Conservation (phyloP, 208 protist species). For the Herpetomonas tarakana region DNA sequence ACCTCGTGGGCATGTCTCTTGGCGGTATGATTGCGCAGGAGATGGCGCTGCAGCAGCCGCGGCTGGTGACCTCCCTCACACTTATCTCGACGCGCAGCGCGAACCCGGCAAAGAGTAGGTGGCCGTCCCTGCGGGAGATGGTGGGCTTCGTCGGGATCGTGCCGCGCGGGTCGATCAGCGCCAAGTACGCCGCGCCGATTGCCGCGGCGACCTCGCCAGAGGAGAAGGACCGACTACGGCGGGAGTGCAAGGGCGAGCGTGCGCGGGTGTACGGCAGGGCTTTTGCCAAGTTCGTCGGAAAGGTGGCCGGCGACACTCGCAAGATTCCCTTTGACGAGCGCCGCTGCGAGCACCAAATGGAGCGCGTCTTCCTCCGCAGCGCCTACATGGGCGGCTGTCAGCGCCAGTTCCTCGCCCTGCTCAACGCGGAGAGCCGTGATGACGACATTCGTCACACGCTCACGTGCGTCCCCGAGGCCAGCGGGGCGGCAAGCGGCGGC, state of each 20-base stretch:
- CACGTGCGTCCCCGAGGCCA: constrained; percentile 12
- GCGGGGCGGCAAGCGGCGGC: neutral
- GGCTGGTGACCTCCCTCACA: constrained; percentile 44
- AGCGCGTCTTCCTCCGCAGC: constrained; percentile 40
- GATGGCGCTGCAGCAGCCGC: constrained; percentile 45
- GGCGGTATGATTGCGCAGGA: constrained; percentile 72
- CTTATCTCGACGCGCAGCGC: constrained; percentile 43
- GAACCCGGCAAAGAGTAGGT: constrained; percentile 17
- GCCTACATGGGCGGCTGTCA: constrained; percentile 34
- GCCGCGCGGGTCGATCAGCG: constrained; percentile 25
- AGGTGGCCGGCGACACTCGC: constrained; percentile 24
- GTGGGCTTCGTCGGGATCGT: constrained; percentile 30
- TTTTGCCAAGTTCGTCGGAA: constrained; percentile 35
- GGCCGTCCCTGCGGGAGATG: constrained; percentile 42
- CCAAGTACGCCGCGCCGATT: constrained; percentile 27
- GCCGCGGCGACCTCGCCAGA: constrained; percentile 17
- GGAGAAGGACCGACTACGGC: constrained; percentile 20
- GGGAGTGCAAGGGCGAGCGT: constrained; percentile 28
- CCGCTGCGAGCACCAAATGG: constrained; percentile 23
- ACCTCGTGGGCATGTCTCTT: constrained; percentile 70
- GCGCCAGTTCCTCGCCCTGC: constrained; percentile 58
- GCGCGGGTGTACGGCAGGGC: constrained; percentile 25
- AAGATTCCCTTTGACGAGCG: constrained; percentile 37
- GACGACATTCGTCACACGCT: constrained; percentile 23
- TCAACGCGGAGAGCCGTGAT: constrained; percentile 35